Base-by-base conservation (phyloP, 1,284 basidiomycete species). In the Marasmius oreades region DNA sequence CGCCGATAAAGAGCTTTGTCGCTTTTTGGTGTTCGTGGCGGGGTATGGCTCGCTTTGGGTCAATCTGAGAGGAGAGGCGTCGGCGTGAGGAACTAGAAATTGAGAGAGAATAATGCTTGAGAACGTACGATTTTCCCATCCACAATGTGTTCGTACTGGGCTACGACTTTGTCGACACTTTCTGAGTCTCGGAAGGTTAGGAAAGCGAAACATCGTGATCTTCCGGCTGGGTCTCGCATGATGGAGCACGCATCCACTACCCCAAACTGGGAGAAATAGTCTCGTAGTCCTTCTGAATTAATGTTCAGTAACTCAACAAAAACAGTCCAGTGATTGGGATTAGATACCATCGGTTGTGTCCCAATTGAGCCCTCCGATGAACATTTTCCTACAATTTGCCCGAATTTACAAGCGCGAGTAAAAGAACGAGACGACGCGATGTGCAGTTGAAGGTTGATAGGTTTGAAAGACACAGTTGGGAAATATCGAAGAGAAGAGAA, bases 41-140 rank as follows among this genome's bases (percentile, higher is more conserved):
- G 14, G 97, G 97, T 63, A 99, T 98, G 5, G 97, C 97, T 57
- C 96, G 88, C 75, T 99, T 99, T 11, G 97, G 97, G 68, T 99
- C 97, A 70, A 99, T 99, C 95, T 98, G 71, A 44, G 36, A 55
- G 47, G 46, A 54, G 20, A 46, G n/a, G n/a, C n/a, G n/a, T 52
- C 55, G 55, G 28, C 23, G 14, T 51, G 14, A 45, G 51, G 44
- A 26, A 28, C 4, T n/a, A 55, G 48, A 33, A 56, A 39, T 33
- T 58, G 34, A 42, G 18, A 18, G 24, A 20, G n/a, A 43, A 51
- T 58, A 36, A 28, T 20, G 33, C 55, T n/a, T n/a, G n/a, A n/a
- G 54, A 59, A 71, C 90, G 73, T 68, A 94, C 94, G 64, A 93
- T 91, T 78, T 97, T 97, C 62, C 94, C 94, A 69, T 97, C 95